A percentile compares a stretch with the other conserved stretches of the same genome.
Conservation (phyloP, 495 filamentous ascomycete genomes). For the Penicillium egyptiacum region DNA sequence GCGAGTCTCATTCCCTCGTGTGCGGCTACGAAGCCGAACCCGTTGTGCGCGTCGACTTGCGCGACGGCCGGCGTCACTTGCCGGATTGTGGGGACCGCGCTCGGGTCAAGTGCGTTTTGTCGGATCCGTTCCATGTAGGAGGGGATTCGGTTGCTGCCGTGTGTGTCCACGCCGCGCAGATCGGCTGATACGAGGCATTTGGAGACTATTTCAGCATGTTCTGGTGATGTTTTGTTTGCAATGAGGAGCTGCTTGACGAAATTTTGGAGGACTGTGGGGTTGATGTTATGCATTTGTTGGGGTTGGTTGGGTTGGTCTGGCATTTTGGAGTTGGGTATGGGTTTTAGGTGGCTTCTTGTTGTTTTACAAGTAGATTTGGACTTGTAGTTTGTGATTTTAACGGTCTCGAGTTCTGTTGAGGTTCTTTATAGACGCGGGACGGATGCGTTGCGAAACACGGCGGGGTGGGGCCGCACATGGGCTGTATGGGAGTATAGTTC, state of each 20-base stretch:
- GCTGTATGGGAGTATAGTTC: not conserved
- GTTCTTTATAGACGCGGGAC: slow-evolving; percentile 1
- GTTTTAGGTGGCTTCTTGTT: not conserved
- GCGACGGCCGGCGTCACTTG: slow-evolving; percentile 68
- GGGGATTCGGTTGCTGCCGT: slow-evolving; percentile 74
- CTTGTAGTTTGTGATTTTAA: not conserved
- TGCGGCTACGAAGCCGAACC: slow-evolving; percentile 72
- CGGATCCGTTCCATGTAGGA: slow-evolving; percentile 73
- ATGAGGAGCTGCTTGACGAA: slow-evolving; percentile 52
- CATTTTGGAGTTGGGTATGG: slow-evolving; percentile 14
- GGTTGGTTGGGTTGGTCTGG: slow-evolving; percentile 11
- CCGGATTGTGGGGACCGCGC: slow-evolving; percentile 53
- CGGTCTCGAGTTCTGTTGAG: not conserved
- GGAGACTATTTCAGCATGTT: slow-evolving; percentile 60
- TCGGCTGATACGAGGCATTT: slow-evolving; percentile 67
- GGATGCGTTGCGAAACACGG: slow-evolving; percentile 1
- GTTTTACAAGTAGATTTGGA: not conserved
- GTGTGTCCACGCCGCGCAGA: slow-evolving; percentile 74
- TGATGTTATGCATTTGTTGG: slow-evolving; percentile 31
- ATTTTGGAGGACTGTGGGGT: slow-evolving; percentile 22
- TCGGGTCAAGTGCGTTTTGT: slow-evolving; percentile 59
- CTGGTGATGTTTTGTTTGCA: slow-evolving; percentile 55
- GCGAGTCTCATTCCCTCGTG: slow-evolving; percentile 61
- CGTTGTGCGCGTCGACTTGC: slow-evolving; percentile 66
- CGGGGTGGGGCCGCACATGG: not conserved